Percentiles rank a stretch among this genome's conserved stretches.
Evolutionary conservation across 139 green algal species (phyloP).

Genomic region (Closterium sp.): DNA sequence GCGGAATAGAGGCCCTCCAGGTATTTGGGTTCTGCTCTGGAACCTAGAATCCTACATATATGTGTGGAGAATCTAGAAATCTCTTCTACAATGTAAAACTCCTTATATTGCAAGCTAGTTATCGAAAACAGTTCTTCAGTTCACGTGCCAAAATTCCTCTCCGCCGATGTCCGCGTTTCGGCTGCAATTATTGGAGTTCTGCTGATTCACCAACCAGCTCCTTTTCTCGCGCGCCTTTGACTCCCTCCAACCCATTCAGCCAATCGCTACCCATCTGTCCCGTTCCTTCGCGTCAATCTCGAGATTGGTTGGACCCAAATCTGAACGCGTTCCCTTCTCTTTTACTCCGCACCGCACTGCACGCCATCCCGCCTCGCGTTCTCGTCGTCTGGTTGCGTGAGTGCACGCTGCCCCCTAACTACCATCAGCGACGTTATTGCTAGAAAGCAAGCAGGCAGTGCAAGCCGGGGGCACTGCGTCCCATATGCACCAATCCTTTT

Average conservation of each 20-base stretch:
- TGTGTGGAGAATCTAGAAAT: no score
- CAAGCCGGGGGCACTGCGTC: neutral
- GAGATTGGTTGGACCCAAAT: neutral
- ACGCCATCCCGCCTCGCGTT: neutral
- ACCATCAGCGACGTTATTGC: neutral
- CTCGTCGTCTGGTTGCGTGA: no score
- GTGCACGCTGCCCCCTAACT: no score
- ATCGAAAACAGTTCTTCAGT: no score
- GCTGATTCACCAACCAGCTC: neutral
- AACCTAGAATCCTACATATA: no score
- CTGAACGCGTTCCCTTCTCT: neutral
- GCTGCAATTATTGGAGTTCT: neutral
- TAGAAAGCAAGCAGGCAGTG: neutral
- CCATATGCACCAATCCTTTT: neutral
- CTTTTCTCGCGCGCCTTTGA: neutral
- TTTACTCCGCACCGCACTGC: neutral
- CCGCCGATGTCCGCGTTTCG: neutral
- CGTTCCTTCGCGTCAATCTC: neutral
- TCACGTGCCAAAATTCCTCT: no score
- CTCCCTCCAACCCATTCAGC: neutral
- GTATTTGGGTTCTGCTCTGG: no score
- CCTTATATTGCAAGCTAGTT: no score
- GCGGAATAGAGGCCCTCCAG: no score
- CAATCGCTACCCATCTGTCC: neutral
- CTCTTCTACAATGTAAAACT: no score